Evolutionary conservation across 129 eudicot species (phyloP).

Genomic region (Artemisia annua): DNA sequence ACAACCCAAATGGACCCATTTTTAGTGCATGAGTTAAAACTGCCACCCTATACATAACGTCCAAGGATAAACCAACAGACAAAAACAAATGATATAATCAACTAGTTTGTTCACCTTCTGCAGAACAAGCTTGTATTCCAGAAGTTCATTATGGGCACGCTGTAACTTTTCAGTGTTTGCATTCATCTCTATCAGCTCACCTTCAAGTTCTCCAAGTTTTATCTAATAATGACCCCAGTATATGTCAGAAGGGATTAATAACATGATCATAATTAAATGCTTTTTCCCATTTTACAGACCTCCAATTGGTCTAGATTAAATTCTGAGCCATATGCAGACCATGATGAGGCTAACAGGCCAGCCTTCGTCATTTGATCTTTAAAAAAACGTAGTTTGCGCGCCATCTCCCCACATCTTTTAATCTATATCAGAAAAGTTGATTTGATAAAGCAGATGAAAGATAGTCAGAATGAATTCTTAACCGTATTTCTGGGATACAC

Average conservation of each 20-base stretch:
- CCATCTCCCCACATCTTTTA: constrained; percentile 91
- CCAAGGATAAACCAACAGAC: constrained; percentile 1
- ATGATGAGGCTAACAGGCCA: constrained; percentile 54
- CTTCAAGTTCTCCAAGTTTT: constrained; percentile 76
- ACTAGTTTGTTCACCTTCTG: constrained; percentile 56
- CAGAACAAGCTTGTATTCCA: constrained; percentile 81
- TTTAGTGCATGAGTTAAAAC: too few species aligned
- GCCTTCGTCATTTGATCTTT: constrained; percentile 71
- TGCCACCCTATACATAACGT: background rate
- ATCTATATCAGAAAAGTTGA: constrained; percentile 42
- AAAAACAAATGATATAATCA: constrained; percentile 3
- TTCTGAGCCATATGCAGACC: constrained; percentile 37
- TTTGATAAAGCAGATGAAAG: background rate
- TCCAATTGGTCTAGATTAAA: constrained; percentile 60
- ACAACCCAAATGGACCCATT: too few species aligned
- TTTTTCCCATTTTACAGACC: constrained; percentile 33
- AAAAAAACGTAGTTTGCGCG: constrained; percentile 76
- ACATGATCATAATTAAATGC: background rate
- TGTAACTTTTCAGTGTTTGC: constrained; percentile 70
- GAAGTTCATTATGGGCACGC: constrained; percentile 69
- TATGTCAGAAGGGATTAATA: constrained; percentile 1
- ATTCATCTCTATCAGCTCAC: constrained; percentile 79
- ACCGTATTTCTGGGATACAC: background rate
- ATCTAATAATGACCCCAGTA: constrained; percentile 39
- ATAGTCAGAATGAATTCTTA: background rate